Percentiles rank a stretch among this genome's conserved stretches.
These are phyloP conservation scores for Ramalina intermedia DNA, from an alignment of 495 filamentous ascomycete species.

Conservation along the genomic window DNA sequence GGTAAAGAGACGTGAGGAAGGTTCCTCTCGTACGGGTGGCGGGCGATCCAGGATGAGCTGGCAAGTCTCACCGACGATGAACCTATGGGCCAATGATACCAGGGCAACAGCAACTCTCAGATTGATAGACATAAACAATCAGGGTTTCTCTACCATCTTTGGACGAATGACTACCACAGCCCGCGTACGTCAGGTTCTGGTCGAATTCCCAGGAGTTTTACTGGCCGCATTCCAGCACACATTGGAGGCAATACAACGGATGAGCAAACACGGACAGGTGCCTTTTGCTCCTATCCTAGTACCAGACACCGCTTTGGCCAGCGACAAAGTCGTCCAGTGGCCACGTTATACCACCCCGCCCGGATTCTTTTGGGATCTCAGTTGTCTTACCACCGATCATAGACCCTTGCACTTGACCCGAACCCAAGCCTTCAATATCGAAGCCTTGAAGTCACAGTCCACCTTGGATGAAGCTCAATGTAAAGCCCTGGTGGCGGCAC, in stretches of 20 bases:
- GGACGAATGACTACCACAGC: slow-evolving; percentile 7
- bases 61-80: neutral
- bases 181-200: slow-evolving; percentile 23
- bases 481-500: slow-evolving; percentile 37
- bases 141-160: slow-evolving; percentile 13
- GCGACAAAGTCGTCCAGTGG: slow-evolving; percentile 24
- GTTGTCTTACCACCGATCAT: slow-evolving; percentile 30
- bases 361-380: slow-evolving; percentile 39
- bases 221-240: slow-evolving; percentile 54
- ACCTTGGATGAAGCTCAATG: slow-evolving; percentile 45
- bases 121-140: slow-evolving; percentile 13
- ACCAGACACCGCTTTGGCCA: slow-evolving; percentile 23
- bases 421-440: slow-evolving; percentile 22
- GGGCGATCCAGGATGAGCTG: neutral
- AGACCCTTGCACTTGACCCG: slow-evolving; percentile 22
- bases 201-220: slow-evolving; percentile 59
- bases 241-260: slow-evolving; percentile 44
- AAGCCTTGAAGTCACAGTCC: slow-evolving; percentile 20
- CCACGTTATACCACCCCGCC: slow-evolving; percentile 38
- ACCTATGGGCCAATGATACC: slow-evolving; percentile 12
- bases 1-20: neutral
- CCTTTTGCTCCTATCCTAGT: slow-evolving; percentile 49
- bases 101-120: slow-evolving; percentile 15
- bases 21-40: neutral
- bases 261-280: slow-evolving; percentile 32